These are phyloP conservation scores for Leishmania gerbilli DNA, from an alignment of 208 protist species.

Conservation along the genomic window DNA sequence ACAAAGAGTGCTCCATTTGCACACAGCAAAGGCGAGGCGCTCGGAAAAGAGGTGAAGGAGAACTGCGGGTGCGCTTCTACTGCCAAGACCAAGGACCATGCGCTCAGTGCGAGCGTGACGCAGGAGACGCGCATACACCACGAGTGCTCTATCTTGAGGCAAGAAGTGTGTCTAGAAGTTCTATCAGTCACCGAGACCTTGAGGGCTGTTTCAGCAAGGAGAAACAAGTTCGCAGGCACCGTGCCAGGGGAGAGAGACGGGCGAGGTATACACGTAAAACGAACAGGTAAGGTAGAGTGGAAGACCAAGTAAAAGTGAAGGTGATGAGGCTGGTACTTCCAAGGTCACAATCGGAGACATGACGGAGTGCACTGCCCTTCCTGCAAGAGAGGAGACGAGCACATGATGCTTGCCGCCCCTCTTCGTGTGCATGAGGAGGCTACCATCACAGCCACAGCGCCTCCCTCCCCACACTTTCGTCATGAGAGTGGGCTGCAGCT, in stretches of 20 bases:
- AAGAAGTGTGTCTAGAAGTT: neutral
- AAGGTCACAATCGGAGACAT: neutral
- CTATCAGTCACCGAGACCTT: neutral
- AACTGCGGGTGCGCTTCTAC: neutral
- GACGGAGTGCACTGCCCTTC: neutral
- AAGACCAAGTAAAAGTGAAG: neutral
- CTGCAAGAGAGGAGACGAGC: neutral
- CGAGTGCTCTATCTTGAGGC: neutral
- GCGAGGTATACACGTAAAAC: neutral
- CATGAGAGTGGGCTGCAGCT: no score
- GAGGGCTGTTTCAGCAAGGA: neutral
- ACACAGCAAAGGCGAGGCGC: neutral
- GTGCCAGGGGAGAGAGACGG: neutral
- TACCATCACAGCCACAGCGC: neutral
- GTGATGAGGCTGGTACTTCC: neutral
- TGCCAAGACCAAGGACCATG: neutral
- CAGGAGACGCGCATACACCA: neutral
- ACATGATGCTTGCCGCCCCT: no score
- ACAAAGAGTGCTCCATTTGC: conserved; percentile 15
- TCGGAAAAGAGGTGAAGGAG: neutral
- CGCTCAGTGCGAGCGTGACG: neutral
- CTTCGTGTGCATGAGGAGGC: neutral
- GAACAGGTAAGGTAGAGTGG: neutral
- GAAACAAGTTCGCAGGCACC: neutral
- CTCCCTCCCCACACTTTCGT: neutral